Evolutionary conservation across 2,329 filamentous ascomycete species (phyloP).

Genomic region (Pyrenochaeta sp.): DNA sequence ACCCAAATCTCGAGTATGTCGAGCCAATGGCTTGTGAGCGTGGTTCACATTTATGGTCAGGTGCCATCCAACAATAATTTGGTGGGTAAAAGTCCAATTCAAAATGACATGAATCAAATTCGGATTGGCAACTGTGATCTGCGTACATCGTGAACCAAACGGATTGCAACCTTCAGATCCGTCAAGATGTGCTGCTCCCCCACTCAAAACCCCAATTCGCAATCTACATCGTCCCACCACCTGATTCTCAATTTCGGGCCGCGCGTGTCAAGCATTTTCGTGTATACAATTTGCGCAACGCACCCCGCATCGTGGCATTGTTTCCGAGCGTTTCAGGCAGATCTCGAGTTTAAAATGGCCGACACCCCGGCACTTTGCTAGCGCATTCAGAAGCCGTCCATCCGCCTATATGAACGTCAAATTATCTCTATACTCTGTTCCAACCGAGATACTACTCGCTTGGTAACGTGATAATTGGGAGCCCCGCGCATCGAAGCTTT

Average conservation of each 20-base stretch:
- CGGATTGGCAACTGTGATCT: too few relatives aligned
- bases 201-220: background rate
- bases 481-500: too few relatives aligned
- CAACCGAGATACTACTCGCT: background rate
- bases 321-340: conserved; percentile 1
- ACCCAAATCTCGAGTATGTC: too few relatives aligned
- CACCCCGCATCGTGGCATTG: conserved; percentile 7
- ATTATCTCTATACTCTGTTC: conserved; percentile 1
- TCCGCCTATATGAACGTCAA: conserved; percentile 11
- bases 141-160: too few relatives aligned
- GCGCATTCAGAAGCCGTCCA: conserved; percentile 5
- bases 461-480: background rate
- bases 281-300: conserved; percentile 8
- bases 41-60: too few relatives aligned
- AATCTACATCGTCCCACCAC: background rate
- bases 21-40: too few relatives aligned
- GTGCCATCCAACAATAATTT: too few relatives aligned
- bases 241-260: background rate
- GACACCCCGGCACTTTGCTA: conserved; percentile 4
- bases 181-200: too few relatives aligned
- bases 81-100: too few relatives aligned
- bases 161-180: too few relatives aligned
- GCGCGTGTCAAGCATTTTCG: conserved; percentile 11
- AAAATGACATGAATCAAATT: too few relatives aligned
- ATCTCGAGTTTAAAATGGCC: background rate